Base-by-base conservation (phyloP, 192 early-diverging fungal species). In the Helicostylum pulchrum region DNA sequence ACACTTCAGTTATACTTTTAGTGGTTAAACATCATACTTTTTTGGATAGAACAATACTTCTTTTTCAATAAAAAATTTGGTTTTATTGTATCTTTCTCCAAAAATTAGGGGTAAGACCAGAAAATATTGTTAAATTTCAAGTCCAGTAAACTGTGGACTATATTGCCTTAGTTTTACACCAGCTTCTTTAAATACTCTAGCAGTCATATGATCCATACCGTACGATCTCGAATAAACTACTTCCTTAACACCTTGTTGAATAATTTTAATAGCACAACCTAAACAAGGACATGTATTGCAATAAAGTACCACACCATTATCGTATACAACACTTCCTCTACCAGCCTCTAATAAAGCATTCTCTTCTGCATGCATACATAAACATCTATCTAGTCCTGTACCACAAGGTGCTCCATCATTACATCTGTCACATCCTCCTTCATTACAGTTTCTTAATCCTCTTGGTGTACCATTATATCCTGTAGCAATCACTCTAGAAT, bases 381-480 rank as follows among this genome's bases (percentile, higher is more conserved):
- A 72, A 67, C 97, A 99, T 21, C 83, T 72, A 76, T 98, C 94
- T 21, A 97, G 66, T 1, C 78, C 83, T 17, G 80, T 77, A 2
- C 95, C 95, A 66, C 89, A 90, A 0, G 83, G 83, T 1, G 90
- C 81, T 3, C 80, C 91, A n/a, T 78, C 86, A 68, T 99, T 99
- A 76, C 97, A 99, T 43, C 95, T 78, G 23, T 77, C 80, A 72
- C 97, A 99, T 0, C 97, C 97, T 7, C 95, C 95, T 43, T 96
- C 88, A 62, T 90, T 94, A 72, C 97, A 99, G 70, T 99, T 99
- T 46, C 77, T 72, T 17, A 99, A 71, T 4, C 93, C 92, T 62
- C 89, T 83, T 19, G 97, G 96, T 5, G 95, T 98, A 1, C 97
- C 97, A 67, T 99, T 99, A 75, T 99, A 99, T n/a, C 97, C 97